Evolutionary conservation across 2,329 filamentous ascomycete genomes (phyloP).

Genomic region (Alternaria arbusti): DNA sequence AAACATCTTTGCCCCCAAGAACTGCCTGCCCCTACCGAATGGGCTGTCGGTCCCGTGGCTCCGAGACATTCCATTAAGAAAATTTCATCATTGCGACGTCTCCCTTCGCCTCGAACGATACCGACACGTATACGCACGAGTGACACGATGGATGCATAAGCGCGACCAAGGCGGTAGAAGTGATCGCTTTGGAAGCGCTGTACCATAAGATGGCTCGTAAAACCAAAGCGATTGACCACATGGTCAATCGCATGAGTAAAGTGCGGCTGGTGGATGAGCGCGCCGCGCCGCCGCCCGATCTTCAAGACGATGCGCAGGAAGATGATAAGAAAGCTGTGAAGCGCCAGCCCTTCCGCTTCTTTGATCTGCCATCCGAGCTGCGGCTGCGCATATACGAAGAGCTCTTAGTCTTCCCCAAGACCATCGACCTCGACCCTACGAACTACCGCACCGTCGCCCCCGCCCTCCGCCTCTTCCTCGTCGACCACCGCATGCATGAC

Average conservation of each 20-base stretch:
- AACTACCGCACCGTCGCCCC: constrained; percentile 69
- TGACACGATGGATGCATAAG: constrained; percentile 53
- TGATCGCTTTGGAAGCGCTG: constrained; percentile 34
- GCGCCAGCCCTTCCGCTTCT: constrained; percentile 55
- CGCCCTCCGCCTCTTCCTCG: constrained; percentile 70
- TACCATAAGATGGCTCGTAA: constrained; percentile 24
- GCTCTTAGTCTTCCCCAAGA: constrained; percentile 57
- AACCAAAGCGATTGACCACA: constrained; percentile 34
- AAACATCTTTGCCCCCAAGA: constrained; percentile 49
- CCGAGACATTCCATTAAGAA: constrained; percentile 35
- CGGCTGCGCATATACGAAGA: constrained; percentile 58
- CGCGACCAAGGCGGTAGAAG: constrained; percentile 42
- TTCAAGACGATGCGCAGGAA: background rate
- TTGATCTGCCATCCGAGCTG: constrained; percentile 61
- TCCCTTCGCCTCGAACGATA: constrained; percentile 5
- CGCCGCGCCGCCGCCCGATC: constrained; percentile 2
- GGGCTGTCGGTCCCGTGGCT: constrained; percentile 47
- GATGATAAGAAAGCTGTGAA: constrained; percentile 6
- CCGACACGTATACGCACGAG: constrained; percentile 17
- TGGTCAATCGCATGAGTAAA: constrained; percentile 34
- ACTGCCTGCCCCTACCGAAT: constrained; percentile 38
- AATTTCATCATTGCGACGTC: constrained; percentile 12
- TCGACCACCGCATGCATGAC: constrained; percentile 58
- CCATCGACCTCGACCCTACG: constrained; percentile 70
- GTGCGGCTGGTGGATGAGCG: constrained; percentile 25